phyloP scores from a whole-genome alignment of 257 asterid species.

The Solanum bukasovii region DNA sequence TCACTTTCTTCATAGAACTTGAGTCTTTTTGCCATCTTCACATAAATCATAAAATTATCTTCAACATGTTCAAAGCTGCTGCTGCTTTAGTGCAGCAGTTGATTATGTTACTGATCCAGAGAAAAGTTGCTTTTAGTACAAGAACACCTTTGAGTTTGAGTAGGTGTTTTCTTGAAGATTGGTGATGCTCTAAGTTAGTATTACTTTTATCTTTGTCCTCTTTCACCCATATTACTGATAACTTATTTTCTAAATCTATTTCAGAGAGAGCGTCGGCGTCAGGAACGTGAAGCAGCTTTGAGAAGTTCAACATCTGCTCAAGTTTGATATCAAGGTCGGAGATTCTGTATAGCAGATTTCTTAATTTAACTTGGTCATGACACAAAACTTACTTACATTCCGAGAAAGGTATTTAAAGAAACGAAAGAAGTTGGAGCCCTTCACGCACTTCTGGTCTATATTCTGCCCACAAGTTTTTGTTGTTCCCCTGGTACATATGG shows the following conservation, averaged over 20 bases:
- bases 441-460: neutral
- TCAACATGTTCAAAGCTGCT: neutral
- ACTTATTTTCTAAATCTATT: conserved; percentile 1
- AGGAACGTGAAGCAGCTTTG: conserved; percentile 52
- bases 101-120: neutral
- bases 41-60: neutral
- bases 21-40: neutral
- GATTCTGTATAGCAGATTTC: neutral
- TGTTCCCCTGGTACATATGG: neutral
- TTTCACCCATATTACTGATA: neutral
- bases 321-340: neutral
- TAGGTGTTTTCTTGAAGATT: neutral
- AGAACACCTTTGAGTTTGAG: neutral
- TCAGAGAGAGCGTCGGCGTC: conserved; percentile 56
- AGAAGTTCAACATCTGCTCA: conserved; percentile 25
- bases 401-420: neutral
- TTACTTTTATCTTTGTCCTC: neutral
- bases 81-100: neutral
- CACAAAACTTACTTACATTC: neutral
- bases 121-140: neutral
- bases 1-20: neutral
- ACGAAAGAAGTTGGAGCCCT: neutral
- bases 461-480: neutral
- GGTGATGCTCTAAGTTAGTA: neutral
- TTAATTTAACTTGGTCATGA: neutral